Percentiles rank a stretch among this genome's conserved stretches.
Conservation (phyloP, 1,139 yeast species). For the Debaryomyces subglobosus region DNA sequence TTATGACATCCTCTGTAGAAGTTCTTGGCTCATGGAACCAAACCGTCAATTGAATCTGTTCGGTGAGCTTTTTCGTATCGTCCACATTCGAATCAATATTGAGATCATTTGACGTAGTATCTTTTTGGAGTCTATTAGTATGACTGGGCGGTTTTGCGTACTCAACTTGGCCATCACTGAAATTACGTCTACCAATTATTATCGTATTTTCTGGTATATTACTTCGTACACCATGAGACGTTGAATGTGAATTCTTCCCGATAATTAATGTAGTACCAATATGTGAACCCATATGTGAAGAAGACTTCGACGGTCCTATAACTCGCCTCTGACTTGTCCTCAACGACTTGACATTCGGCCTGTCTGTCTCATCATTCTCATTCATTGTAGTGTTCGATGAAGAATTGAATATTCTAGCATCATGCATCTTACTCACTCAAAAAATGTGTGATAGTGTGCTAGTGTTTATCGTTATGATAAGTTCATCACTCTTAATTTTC, state of each 20-base stretch:
- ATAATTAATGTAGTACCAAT: slow-evolving; percentile 14
- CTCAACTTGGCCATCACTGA: slow-evolving; percentile 3
- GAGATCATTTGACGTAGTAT: slow-evolving; percentile 6
- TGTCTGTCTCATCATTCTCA: not conserved
- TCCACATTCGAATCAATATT: slow-evolving; percentile 9
- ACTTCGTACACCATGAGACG: slow-evolving; percentile 1
- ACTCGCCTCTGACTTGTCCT: slow-evolving; percentile 1
- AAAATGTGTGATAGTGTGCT: not conserved
- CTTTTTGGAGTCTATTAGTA: not conserved
- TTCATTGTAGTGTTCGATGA: slow-evolving; percentile 6
- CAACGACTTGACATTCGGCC: not conserved
- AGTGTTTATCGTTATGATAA: not conserved
- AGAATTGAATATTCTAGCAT: slow-evolving; percentile 29
- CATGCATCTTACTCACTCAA: slow-evolving; percentile 25
- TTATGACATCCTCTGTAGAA: slow-evolving; percentile 59
- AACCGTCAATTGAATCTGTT: slow-evolving; percentile 53
- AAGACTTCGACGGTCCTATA: slow-evolving; percentile 1
- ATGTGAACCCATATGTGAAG: slow-evolving; percentile 7
- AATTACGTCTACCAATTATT: slow-evolving; percentile 9
- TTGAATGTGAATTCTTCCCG: slow-evolving; percentile 10
- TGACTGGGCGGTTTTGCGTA: not conserved
- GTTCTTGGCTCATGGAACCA: slow-evolving; percentile 76
- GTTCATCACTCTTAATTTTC: not conserved
- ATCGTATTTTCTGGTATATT: slow-evolving; percentile 9
- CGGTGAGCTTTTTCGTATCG: slow-evolving; percentile 15